Percentiles rank a stretch among this genome's conserved stretches.
Evolutionary conservation across 371 early-diverging fungal species (phyloP).

Genomic region (Conidiobolus incongruus): DNA sequence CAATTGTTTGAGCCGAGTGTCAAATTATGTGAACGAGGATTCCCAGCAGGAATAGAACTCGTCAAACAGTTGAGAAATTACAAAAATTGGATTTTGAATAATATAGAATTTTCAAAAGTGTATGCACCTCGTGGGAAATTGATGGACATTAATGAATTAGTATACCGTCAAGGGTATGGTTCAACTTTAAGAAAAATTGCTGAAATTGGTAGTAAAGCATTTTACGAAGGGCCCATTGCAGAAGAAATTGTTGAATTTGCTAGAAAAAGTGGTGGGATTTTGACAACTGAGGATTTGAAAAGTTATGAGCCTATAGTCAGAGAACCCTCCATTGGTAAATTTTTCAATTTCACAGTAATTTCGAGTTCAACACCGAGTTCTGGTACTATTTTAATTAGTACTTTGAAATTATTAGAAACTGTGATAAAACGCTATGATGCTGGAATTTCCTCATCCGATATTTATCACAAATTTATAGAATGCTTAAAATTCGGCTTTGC

Average conservation of each 20-base stretch:
- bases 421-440: constrained; percentile 8
- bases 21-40: constrained; percentile 56
- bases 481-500: constrained; percentile 78
- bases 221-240: constrained; percentile 79
- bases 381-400: constrained; percentile 58
- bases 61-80: constrained; percentile 20
- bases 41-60: constrained; percentile 29
- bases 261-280: constrained; percentile 49
- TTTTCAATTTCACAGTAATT: constrained; percentile 34
- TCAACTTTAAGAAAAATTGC: constrained; percentile 64
- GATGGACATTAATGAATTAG: constrained; percentile 37
- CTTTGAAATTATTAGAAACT: constrained; percentile 78
- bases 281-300: constrained; percentile 59
- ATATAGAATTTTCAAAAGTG: constrained; percentile 6
- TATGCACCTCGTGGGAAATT: constrained; percentile 48
- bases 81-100: not conserved
- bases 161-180: constrained; percentile 54
- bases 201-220: constrained; percentile 51
- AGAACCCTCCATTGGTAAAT: constrained; percentile 37
- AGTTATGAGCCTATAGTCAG: constrained; percentile 38
- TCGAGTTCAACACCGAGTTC: constrained; percentile 53
- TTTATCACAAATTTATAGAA: constrained; percentile 64
- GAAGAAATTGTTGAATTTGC: constrained; percentile 38
- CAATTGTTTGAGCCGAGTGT: constrained; percentile 67
- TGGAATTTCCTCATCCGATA: constrained; percentile 12